These are phyloP conservation scores for Botrytis hyacinthi DNA, from an alignment of 2,329 filamentous ascomycete genomes.

Conservation along the genomic window DNA sequence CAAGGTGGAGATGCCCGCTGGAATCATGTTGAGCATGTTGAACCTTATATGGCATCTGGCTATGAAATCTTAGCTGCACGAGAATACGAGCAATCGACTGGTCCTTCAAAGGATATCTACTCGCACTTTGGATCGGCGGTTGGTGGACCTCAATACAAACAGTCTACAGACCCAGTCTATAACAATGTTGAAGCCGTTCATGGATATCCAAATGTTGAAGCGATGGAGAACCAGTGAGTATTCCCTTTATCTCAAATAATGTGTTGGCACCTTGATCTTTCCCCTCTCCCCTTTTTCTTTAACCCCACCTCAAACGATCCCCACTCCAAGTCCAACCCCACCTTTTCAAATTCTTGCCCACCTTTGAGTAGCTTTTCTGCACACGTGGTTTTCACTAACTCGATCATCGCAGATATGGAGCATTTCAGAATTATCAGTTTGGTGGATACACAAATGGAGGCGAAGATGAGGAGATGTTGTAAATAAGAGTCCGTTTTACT, in stretches of 20 bases:
- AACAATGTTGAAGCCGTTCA: conserved; percentile 34
- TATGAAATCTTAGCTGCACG: conserved; percentile 69
- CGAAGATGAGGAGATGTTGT: conserved; percentile 40
- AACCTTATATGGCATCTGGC: conserved; percentile 78
- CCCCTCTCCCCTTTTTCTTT: not conserved
- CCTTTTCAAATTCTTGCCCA: not conserved
- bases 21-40: conserved; percentile 39
- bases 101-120: conserved; percentile 44
- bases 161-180: conserved; percentile 69
- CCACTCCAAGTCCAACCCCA: conserved; percentile 8
- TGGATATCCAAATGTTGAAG: conserved; percentile 32
- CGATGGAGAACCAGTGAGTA: conserved; percentile 37
- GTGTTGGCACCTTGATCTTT: not conserved
- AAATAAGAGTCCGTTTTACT: conserved; percentile 32
- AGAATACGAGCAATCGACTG: conserved; percentile 57
- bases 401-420: conserved; percentile 26
- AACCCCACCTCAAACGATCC: conserved; percentile 10
- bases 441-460: conserved; percentile 29
- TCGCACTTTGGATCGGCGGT: conserved; percentile 46
- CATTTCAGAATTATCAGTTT: conserved; percentile 31
- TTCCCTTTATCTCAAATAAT: not conserved
- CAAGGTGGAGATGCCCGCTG: conserved; percentile 56
- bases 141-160: conserved; percentile 47
- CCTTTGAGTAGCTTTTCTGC: not conserved
- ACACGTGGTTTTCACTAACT: conserved; percentile 9